Evolutionary conservation across 2,329 filamentous ascomycete species (phyloP), one percentile per base, ranked within the genome.

Genomic region (Paramyrothecium roridum): DNA sequence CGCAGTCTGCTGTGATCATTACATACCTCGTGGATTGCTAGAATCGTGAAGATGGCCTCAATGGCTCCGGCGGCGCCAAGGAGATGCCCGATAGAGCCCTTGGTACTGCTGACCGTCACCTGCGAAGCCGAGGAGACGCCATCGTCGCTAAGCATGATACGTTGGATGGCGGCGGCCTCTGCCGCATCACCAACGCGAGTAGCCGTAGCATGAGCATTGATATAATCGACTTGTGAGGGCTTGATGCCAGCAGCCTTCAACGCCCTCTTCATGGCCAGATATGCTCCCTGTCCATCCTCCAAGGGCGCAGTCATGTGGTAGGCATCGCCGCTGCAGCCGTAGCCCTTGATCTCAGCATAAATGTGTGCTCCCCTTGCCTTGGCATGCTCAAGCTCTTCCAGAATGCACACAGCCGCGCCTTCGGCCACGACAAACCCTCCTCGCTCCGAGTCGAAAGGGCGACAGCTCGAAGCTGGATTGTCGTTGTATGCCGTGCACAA

Each of bases 141-240:
- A 19, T 89, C 82, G 21, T 86, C 81, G 0, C 89, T 90, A 11
- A 91, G 76, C 74, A 98, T 86, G 43, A 99, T 73, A 1, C 83
- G 75, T 58, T 86, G 87, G 63, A 98, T 93, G 0, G 95, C 95
- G 8, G 79, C 76, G 52, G 93, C 93, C 74, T 99, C 95, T 1
- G 95, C 93, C 21, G 84, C 82, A 73, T 99, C 95, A 1, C 95
- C 95, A 2, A 98, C 80, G 8, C 80, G 72, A 0, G 93, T 99
- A 21, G 90, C 90, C 1, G 95, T 99, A 1, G 93, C 95, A 68
- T 99, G 95, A 1, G 95, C 95, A 66, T 98, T 99, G 67, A 99
- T 83, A 70, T 99, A 99, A 70, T 93, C 90, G 4, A 99, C 86
- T 45, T 86, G 75, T 1, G 73, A 73, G 0, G 95, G 93, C 52